Evolutionary conservation across 768 basidiomycete species (phyloP), one percentile per base, ranked within the genome.

Genomic region (Collybiopsis luxurians): DNA sequence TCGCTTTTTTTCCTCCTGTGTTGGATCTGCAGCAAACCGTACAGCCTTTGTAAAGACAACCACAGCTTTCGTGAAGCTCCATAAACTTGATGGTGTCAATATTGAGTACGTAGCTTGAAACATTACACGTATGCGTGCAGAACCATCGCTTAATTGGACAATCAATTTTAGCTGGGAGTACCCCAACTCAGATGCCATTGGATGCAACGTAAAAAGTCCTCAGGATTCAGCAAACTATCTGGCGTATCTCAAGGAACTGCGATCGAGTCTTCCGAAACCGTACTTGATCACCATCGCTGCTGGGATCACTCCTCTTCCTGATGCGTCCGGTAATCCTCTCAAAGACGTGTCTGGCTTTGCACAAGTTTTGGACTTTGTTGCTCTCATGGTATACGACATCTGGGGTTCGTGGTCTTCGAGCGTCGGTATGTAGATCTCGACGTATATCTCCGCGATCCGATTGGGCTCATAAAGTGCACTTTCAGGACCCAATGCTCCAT

Each of bases 401-500:
- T 85, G 76, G 52, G 85, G 86, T 21, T 69, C 79, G 5, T 89
- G 84, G 81, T 83, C 79, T 68, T 67, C 75, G 62, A 68, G 84
- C 54, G 76, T 85, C 43, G 48, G 48, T 9, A 19, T 28, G 10
- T 34, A 34, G 6, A 6, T 5, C 31, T 34, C 31, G 5, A 13
- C 13, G 5, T 34, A 5, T 6, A 5, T 34, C 5, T 5, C 5
- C 31, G 13, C 31, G 6, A 6, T 34, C 13, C 13, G 13, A 34
- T 34, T 34, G 31, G 31, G 31, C 31, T 34, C 6, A 34, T 34
- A 34, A 34, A 82, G 79, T 68, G 67, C 75, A 13, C 31, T 34
- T 34, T 13, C 13, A 34, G 95, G 95, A 1, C 89, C 95, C 9
- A 96, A 95, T 69, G 85, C 95, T 4, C 94, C 95, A 7, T 80